Percentiles rank a stretch among this genome's conserved stretches.
These are phyloP conservation scores for Trichoderma gamsii DNA, from an alignment of 495 filamentous ascomycete species.

Conservation along the genomic window DNA sequence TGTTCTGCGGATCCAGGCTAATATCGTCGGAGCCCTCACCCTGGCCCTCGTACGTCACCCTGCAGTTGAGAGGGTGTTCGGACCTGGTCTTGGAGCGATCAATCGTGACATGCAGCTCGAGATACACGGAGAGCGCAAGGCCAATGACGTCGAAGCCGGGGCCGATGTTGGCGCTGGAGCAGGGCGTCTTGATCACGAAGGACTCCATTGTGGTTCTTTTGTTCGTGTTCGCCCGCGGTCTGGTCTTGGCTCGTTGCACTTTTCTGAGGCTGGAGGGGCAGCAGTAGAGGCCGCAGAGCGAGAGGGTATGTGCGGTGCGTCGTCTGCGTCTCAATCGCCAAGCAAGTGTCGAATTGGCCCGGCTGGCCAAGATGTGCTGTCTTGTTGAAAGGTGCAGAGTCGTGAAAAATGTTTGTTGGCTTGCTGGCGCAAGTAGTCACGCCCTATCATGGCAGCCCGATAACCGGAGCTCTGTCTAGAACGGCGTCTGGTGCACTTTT, in stretches of 20 bases:
- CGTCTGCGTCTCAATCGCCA: background rate
- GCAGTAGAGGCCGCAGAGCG: too few relatives aligned
- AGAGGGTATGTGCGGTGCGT: too few relatives aligned
- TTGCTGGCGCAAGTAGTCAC: background rate
- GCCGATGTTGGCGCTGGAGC: constrained; percentile 92
- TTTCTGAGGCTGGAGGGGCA: background rate
- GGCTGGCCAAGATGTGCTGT: background rate
- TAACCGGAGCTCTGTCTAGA: background rate
- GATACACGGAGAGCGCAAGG: constrained; percentile 81
- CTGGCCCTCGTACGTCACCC: constrained; percentile 80
- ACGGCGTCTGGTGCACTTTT: too few relatives aligned
- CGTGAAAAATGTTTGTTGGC: background rate
- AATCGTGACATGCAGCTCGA: constrained; percentile 74
- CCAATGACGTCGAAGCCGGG: constrained; percentile 98
- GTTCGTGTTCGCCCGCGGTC: background rate
- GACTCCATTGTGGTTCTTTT: constrained; percentile 31
- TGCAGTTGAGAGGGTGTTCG: constrained; percentile 69
- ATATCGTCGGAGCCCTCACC: constrained; percentile 69
- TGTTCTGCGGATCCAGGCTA: constrained; percentile 67
- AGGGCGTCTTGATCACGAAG: constrained; percentile 63
- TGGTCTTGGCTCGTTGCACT: background rate
- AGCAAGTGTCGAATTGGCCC: background rate
- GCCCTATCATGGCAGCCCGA: background rate
- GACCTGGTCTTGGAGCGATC: constrained; percentile 48
- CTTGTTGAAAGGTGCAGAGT: background rate